A percentile compares a stretch with the other conserved stretches of the same genome.
These are phyloP conservation scores for Leptographium flavum DNA, from an alignment of 2,329 filamentous ascomycete genomes.

Conservation along the genomic window DNA sequence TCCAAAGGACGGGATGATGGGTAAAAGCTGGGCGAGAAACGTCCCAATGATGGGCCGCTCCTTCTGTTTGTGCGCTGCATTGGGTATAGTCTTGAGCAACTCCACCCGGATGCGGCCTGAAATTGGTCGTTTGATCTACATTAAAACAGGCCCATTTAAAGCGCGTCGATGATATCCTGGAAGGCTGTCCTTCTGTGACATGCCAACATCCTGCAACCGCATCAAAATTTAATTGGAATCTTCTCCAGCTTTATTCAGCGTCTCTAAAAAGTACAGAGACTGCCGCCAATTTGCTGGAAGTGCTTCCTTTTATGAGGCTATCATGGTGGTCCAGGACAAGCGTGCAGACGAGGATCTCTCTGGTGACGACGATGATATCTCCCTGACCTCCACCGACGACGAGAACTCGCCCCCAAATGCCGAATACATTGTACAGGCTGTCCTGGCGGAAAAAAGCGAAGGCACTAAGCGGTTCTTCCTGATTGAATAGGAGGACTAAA, in stretches of 20 bases:
- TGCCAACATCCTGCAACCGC: too few species aligned
- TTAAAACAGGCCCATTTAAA: too few species aligned
- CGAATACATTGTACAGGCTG: constrained; percentile 39
- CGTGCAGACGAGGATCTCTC: constrained; percentile 1
- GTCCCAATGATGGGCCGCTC: neutral
- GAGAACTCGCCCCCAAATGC: constrained; percentile 21
- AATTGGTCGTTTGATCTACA: neutral
- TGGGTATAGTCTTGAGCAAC: neutral
- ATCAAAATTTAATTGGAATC: too few species aligned
- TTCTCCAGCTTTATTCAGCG: too few species aligned
- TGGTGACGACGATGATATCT: constrained; percentile 36
- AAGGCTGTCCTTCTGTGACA: too few species aligned
- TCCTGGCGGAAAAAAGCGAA: constrained; percentile 31
- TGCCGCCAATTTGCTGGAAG: too few species aligned
- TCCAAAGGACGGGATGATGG: neutral
- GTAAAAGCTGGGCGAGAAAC: too few species aligned
- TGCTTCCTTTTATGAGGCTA: neutral
- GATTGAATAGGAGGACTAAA: constrained; percentile 50
- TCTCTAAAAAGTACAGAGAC: too few species aligned
- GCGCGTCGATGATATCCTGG: too few species aligned
- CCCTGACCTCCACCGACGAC: constrained; percentile 36
- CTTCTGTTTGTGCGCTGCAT: neutral
- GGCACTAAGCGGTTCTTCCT: constrained; percentile 33
- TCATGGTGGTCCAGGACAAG: too few species aligned
- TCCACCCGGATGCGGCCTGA: neutral